phyloP scores from a whole-genome alignment of 352 stramenopile species.

The Thalassiosira livingstoniorum region DNA sequence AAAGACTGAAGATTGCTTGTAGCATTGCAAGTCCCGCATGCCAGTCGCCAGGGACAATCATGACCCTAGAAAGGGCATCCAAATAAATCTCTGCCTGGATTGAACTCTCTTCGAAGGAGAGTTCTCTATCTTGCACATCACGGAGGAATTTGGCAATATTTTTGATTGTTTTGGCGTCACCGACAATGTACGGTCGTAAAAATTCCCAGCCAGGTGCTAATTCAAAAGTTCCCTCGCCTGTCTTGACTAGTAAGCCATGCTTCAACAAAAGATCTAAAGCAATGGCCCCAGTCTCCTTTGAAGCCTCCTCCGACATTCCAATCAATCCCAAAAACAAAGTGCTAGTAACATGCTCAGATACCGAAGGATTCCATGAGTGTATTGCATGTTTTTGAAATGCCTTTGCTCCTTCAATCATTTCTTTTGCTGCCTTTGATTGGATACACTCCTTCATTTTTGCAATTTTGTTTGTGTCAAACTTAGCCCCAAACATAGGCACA shows the following conservation, averaged over 20 bases:
- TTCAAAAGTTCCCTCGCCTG: background rate
- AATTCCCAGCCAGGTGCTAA: background rate
- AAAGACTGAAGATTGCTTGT: conserved; percentile 21
- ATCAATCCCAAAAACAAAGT: conserved; percentile 13
- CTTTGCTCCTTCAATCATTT: too few relatives aligned
- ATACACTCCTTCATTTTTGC: background rate
- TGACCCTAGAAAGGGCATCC: background rate
- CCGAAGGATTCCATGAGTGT: conserved; percentile 11
- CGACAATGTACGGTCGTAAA: too few relatives aligned
- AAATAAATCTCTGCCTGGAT: conserved; percentile 1
- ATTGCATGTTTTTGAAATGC: too few relatives aligned
- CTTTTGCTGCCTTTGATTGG: background rate
- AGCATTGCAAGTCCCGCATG: conserved; percentile 22
- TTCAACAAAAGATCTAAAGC: conserved; percentile 11
- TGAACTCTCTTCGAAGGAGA: background rate
- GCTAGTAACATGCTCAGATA: background rate
- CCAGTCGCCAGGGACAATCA: conserved; percentile 28
- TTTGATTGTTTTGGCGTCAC: conserved; percentile 21
- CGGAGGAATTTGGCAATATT: background rate
- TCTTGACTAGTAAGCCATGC: conserved; percentile 3
- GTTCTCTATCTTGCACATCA: background rate
- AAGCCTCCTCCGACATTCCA: background rate
- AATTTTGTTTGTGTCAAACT: background rate
- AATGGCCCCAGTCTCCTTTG: too few relatives aligned
- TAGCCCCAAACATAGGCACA: background rate